Conservation (phyloP, 345 rosid species). For the Limnanthes douglasii region DNA sequence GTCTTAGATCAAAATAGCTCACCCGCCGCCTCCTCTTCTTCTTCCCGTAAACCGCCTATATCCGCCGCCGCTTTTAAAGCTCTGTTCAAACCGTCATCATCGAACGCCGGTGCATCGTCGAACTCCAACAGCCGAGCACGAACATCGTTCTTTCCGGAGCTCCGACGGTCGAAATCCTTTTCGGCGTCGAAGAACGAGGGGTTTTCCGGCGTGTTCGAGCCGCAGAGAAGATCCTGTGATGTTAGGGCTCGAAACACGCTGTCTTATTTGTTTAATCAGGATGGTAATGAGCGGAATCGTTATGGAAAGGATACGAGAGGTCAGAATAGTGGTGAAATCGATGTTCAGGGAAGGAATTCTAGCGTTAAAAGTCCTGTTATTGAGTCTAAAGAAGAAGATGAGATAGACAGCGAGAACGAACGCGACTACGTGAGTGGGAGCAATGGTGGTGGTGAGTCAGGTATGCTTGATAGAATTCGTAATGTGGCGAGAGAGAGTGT, state of each 20-base stretch:
- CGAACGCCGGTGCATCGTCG: conserved; percentile 7
- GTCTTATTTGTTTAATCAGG: conserved; percentile 55
- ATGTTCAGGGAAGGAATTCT: conserved; percentile 30
- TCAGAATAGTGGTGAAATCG: conserved; percentile 18
- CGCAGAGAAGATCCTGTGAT: conserved; percentile 95
- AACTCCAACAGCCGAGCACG: conserved; percentile 10
- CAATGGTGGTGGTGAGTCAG: conserved; percentile 17
- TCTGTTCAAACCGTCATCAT: conserved; percentile 31
- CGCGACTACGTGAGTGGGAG: conserved; percentile 7
- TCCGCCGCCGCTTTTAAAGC: conserved; percentile 57
- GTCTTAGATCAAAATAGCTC: conserved; percentile 47
- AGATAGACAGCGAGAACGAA: conserved; percentile 23
- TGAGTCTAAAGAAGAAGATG: conserved; percentile 43
- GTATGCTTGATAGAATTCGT: conserved; percentile 25
- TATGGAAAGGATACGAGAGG: conserved; percentile 7
- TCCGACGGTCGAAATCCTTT: conserved; percentile 87
- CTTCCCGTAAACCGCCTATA: conserved; percentile 36
- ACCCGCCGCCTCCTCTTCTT: conserved; percentile 19
- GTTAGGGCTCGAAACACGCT: conserved; percentile 70
- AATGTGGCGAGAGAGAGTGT: conserved; percentile 19
- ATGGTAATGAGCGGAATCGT: conserved; percentile 36
- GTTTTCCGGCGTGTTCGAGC: conserved; percentile 77
- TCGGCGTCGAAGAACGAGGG: conserved; percentile 96
- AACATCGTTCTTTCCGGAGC: conserved; percentile 71
- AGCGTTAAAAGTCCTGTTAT: conserved; percentile 29